Evolutionary conservation across 2,329 filamentous ascomycete genomes (phyloP).

Genomic region (Colletotrichum tropicale): DNA sequence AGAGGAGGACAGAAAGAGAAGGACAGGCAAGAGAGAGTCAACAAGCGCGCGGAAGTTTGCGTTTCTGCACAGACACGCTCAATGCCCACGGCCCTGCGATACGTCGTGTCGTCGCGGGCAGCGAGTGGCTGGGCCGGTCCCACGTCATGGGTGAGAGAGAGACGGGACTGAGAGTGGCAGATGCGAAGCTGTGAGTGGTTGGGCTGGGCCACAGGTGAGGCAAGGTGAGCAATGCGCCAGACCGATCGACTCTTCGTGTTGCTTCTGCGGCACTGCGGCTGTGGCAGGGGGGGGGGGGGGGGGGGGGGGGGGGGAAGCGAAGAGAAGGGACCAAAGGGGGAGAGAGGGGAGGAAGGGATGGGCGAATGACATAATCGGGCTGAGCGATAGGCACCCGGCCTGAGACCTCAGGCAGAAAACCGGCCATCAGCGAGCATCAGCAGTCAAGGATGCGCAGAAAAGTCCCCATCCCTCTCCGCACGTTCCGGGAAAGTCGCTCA

Average conservation of each 20-base stretch:
- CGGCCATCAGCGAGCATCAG: neutral
- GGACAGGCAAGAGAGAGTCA: neutral
- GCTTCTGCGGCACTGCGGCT: neutral
- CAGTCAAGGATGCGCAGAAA: neutral
- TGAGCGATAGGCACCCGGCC: neutral
- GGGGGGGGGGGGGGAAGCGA: neutral
- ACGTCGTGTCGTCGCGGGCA: neutral
- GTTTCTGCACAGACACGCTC: neutral
- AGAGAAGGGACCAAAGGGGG: neutral
- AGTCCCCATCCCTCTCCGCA: slow-evolving; percentile 4
- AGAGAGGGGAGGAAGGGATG: neutral
- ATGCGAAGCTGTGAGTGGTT: neutral
- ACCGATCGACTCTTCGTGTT: neutral
- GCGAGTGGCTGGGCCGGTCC: neutral
- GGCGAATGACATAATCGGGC: slow-evolving; percentile 11
- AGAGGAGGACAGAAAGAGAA: neutral
- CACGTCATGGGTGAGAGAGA: neutral
- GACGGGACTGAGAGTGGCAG: neutral
- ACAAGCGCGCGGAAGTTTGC: neutral
- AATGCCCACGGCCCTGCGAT: neutral
- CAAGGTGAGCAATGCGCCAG: neutral
- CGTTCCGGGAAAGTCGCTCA: slow-evolving; percentile 7
- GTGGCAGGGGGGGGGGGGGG: neutral
- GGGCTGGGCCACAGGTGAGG: neutral
- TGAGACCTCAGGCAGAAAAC: neutral